A percentile compares a stretch with the other conserved stretches of the same genome.
phyloP scores from a whole-genome alignment of 2,329 filamentous ascomycete species.

The Ceratocystis variospora region DNA sequence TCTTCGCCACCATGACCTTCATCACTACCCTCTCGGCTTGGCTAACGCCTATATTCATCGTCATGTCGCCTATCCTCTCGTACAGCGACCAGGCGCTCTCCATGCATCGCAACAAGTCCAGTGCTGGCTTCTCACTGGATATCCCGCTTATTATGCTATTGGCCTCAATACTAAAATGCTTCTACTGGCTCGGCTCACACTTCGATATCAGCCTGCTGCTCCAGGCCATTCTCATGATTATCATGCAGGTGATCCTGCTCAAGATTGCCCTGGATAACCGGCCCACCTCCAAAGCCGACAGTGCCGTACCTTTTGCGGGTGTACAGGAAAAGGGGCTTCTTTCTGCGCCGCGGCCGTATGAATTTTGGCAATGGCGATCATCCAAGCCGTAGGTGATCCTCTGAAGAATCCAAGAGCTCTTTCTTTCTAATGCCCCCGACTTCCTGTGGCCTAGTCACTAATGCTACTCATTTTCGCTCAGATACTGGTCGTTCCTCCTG shows the following conservation, averaged over 20 bases:
- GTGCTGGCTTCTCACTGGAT: slow-evolving; percentile 55
- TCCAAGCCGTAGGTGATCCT: slow-evolving; percentile 45
- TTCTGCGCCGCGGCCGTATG: slow-evolving; percentile 47
- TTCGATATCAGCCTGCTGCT: slow-evolving; percentile 51
- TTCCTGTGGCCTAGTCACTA: background rate
- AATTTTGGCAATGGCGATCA: slow-evolving; percentile 72
- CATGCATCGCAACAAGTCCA: slow-evolving; percentile 50
- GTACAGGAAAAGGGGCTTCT: slow-evolving; percentile 22
- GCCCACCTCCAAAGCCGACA: slow-evolving; percentile 45
- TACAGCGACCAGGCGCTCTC: slow-evolving; percentile 52
- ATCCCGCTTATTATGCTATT: slow-evolving; percentile 61
- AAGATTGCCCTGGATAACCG: slow-evolving; percentile 57
- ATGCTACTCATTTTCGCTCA: slow-evolving; percentile 26
- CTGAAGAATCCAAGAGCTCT: no score
- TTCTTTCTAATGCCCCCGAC: background rate
- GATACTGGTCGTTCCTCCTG: slow-evolving; percentile 65
- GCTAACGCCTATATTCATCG: slow-evolving; percentile 48
- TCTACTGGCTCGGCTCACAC: slow-evolving; percentile 54
- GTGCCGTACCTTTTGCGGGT: slow-evolving; percentile 45
- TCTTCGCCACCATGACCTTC: slow-evolving; percentile 26
- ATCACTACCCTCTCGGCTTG: slow-evolving; percentile 39
- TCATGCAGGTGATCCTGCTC: slow-evolving; percentile 47
- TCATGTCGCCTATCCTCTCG: slow-evolving; percentile 49
- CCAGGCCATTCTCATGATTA: slow-evolving; percentile 52
- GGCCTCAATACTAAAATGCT: slow-evolving; percentile 52